A percentile compares a stretch with the other conserved stretches of the same genome.
phyloP scores from a whole-genome alignment of 1,284 basidiomycete genomes.

The Xanthoconium separans region DNA sequence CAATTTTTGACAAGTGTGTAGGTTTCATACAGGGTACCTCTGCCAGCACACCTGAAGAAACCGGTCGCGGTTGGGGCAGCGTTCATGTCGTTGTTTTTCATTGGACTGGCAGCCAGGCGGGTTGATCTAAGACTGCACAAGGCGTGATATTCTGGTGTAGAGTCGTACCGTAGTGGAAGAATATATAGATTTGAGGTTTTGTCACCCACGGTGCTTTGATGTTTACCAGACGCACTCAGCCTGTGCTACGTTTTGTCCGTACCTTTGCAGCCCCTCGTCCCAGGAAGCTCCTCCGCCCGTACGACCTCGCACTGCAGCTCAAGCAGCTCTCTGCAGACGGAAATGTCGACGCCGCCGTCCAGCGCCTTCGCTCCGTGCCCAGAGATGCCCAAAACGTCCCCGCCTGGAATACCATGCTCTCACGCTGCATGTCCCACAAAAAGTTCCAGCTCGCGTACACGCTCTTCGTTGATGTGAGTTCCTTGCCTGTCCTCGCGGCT shows the following conservation, averaged over 20 bases:
- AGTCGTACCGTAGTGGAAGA: not conserved
- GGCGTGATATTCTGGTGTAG: conserved; percentile 36
- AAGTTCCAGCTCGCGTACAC: conserved; percentile 57
- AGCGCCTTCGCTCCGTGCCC: conserved; percentile 61
- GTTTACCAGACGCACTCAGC: conserved; percentile 15
- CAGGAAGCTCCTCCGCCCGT: conserved; percentile 48
- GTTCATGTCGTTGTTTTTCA: conserved; percentile 62
- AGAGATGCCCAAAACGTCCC: conserved; percentile 65
- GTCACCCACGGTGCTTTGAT: conserved; percentile 17
- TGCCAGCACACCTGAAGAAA: conserved; percentile 80
- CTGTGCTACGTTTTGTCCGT: conserved; percentile 7
- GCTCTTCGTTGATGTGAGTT: conserved; percentile 66
- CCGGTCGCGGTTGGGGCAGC: conserved; percentile 72
- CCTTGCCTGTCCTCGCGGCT: not conserved
- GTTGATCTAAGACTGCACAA: conserved; percentile 65
- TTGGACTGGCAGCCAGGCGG: conserved; percentile 60
- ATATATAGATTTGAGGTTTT: not conserved
- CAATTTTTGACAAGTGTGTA: conserved; percentile 35
- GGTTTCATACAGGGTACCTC: conserved; percentile 84
- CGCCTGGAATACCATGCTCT: conserved; percentile 76
- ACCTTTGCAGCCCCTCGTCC: conserved; percentile 7
- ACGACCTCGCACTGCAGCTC: conserved; percentile 56
- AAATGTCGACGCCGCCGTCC: conserved; percentile 57
- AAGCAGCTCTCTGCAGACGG: conserved; percentile 52
- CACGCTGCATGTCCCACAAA: conserved; percentile 52